phyloP scores from a whole-genome alignment of 1,139 yeast species.

The Starmera stellimalicola region DNA sequence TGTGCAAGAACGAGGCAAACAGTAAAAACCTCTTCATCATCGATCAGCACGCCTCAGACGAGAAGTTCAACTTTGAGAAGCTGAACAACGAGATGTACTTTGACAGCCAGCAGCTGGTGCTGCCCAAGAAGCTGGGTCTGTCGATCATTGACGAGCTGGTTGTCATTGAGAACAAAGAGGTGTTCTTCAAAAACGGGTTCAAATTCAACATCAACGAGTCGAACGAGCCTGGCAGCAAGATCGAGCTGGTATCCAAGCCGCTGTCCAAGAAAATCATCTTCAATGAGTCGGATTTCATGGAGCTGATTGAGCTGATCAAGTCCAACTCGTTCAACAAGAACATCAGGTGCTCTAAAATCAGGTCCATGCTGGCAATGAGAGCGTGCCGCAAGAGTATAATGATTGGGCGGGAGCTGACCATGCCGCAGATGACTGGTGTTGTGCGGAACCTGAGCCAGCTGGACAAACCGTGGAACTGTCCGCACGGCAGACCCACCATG shows the following conservation, averaged over 20 bases:
- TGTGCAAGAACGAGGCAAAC: conserved; percentile 23
- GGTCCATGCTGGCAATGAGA: conserved; percentile 83
- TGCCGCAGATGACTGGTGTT: conserved; percentile 52
- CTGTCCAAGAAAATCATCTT: conserved; percentile 62
- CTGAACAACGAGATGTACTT: conserved; percentile 46
- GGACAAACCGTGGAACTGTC: conserved; percentile 98
- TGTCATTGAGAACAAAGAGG: conserved; percentile 45
- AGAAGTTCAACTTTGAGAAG: conserved; percentile 79
- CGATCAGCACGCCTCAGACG: conserved; percentile 98
- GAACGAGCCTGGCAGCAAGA: conserved; percentile 44
- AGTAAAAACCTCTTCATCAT: conserved; percentile 60
- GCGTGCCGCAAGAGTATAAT: conserved; percentile 92
- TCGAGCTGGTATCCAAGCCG: conserved; percentile 58
- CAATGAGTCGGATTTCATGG: conserved; percentile 61
- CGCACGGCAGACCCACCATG: conserved; percentile 97
- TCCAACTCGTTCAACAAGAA: conserved; percentile 28
- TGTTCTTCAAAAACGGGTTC: conserved; percentile 74
- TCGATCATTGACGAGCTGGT: conserved; percentile 71
- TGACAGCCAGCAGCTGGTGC: conserved; percentile 61
- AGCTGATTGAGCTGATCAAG: conserved; percentile 54
- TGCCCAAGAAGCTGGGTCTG: conserved; percentile 54
- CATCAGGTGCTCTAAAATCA: conserved; percentile 65
- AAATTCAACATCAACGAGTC: conserved; percentile 40
- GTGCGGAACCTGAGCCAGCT: conserved; percentile 59
- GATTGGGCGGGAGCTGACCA: conserved; percentile 71